Conservation (phyloP, 768 basidiomycete genomes). For the Rhizopogon rudus region DNA sequence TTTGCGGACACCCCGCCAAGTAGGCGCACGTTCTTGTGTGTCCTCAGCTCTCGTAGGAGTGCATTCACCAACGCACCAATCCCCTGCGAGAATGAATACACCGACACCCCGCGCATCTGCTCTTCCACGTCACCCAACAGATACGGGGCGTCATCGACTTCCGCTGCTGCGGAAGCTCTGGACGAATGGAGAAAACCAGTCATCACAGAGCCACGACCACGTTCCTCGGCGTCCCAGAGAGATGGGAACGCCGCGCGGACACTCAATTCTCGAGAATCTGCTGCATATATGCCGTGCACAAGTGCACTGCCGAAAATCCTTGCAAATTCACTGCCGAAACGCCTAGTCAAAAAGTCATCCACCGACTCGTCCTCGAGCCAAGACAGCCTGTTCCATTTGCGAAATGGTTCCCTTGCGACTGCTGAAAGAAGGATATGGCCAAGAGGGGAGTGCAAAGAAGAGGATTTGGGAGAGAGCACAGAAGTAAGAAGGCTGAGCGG, state of each 20-base stretch:
- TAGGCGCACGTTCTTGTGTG: conserved; percentile 55
- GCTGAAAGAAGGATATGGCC: conserved; percentile 46
- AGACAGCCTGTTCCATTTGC: conserved; percentile 34
- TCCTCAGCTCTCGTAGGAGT: conserved; percentile 43
- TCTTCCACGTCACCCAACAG: conserved; percentile 44
- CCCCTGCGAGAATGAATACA: conserved; percentile 81
- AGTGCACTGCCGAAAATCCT: conserved; percentile 73
- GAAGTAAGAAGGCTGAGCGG: conserved; percentile 32
- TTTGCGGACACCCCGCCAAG: conserved; percentile 36
- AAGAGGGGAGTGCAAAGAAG: conserved; percentile 33
- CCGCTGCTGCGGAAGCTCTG: conserved; percentile 2
- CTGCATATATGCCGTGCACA: conserved; percentile 91
- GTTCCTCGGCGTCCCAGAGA: conserved; percentile 65
- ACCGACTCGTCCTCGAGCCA: conserved; percentile 68
- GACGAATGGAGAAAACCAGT: conserved; percentile 43
- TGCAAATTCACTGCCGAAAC: conserved; percentile 72
- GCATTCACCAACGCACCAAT: conserved; percentile 60
- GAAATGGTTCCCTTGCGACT: conserved; percentile 55
- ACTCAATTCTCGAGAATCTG: conserved; percentile 72
- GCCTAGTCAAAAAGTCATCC: conserved; percentile 67
- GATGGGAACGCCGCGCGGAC: conserved; percentile 73
- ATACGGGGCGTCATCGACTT: conserved; percentile 27
- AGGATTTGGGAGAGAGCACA: conserved; percentile 18
- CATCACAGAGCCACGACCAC: conserved; percentile 66
- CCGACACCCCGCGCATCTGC: conserved; percentile 55